Evolutionary conservation across 257 asterid genomes (phyloP), one percentile per base, ranked within the genome.

Genomic region (Asclepias syriaca): DNA sequence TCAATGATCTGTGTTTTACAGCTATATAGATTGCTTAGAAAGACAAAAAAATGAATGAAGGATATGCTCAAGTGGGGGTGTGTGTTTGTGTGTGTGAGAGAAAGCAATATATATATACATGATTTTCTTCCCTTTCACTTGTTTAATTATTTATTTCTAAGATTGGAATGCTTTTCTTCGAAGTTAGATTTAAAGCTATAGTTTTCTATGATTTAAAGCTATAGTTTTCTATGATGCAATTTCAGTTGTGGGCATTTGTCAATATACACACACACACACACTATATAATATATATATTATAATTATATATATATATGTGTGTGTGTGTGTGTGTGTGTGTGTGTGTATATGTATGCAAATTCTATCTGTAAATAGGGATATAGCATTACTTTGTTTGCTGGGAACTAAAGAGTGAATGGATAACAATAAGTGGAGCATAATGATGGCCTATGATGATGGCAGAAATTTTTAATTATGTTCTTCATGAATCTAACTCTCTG

Each of bases 21-120:
- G 49, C 68, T 15, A 51, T 34, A 48, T 34, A 48, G 70, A 19
- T 75, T 59, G 70, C 74, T 72, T 74, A 64, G 72, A 58, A 74
- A 65, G 37, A 15, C 46, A 78, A 68, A 29, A 29, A 61, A 69
- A 63, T 63, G 49, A 65, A 37, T 5, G n/a, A 54, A 65, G 61
- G 49, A 69, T 39, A 6, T 43, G 1, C 27, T 15, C 73, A 67
- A n/a, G 73, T 63, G 61, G 76, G 75, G 34, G 37, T 34, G 39
- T 34, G 53, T 32, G n/a, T 1, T 6, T 3, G 7, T 18, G 65
- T 59, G 37, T 19, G 77, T 48, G 48, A 43, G 48, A 7, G 48
- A 29, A 2, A 29, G 34, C 34, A 29, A 29, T 1, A 29, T 1
- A 29, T 29, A 2, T 29, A 29, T 29, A 29, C 34, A 2, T 29